Base-by-base conservation (phyloP, 2,329 filamentous ascomycete genomes). In the Myriosclerotinia curreyana region DNA sequence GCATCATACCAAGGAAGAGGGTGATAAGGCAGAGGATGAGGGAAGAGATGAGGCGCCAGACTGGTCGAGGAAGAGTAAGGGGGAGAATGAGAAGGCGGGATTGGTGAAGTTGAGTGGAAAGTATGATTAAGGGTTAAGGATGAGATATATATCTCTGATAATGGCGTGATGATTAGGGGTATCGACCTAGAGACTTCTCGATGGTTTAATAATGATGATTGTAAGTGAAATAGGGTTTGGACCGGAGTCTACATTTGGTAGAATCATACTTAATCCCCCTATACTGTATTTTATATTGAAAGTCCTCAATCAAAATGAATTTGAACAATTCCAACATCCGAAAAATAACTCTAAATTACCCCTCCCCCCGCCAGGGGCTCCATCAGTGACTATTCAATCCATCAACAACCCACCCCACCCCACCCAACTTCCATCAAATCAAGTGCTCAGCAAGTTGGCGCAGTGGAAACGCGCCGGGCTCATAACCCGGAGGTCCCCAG, bases 1-100 rank as follows among this genome's bases (percentile, higher is more conserved):
- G 58, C 86, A 88, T 71, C 77, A 81, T 75, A 86, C 82, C 0
- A 88, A 88, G 74, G 84, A 84, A 67, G 79, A 87, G 70, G 85
- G 83, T 0, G 85, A 87, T 67, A 79, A 81, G 71, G 83, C 84
- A 67, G 85, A 88, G 69, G 85, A 87, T 34, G 81, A 81, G 7
- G 85, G 83, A 0, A 80, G 80, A 62, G 85, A 88, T 74, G 83
- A 83, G 72, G 80, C 85, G 44, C 84, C 86, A 0, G 80, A 79
- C 60, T 88, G 85, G 85, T 81, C 79, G 60, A 77, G 78, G 74
- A 79, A 77, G 74, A 81, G 79, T 36, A 87, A 86, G 76, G 77
- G 76, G 60, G 77, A 83, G 71, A 88, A 88, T 71, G 83, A 84
- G 75, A 78, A 80, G 67, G 76, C 77, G 22, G 84, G 83, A 0